phyloP scores from a whole-genome alignment of 2,329 filamentous ascomycete genomes.

The Aspergillus ruber region DNA sequence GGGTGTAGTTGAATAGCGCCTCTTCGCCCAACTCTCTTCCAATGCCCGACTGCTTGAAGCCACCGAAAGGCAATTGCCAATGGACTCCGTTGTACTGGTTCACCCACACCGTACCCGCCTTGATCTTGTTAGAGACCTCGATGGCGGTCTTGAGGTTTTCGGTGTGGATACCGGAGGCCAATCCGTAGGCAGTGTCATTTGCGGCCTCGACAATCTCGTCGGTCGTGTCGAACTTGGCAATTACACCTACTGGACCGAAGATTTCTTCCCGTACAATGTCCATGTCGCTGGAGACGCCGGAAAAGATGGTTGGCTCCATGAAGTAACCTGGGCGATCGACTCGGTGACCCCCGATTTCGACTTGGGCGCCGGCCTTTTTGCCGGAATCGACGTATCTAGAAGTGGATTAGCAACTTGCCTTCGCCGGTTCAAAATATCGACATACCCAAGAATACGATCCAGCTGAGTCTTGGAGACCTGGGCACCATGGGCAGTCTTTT shows the following conservation, averaged over 20 bases:
- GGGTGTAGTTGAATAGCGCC: conserved; percentile 42
- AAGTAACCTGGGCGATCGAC: conserved; percentile 6
- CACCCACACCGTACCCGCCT: conserved; percentile 33
- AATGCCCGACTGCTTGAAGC: conserved; percentile 50
- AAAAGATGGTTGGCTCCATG: conserved; percentile 17
- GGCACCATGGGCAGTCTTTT: conserved; percentile 6
- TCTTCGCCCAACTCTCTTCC: conserved; percentile 49
- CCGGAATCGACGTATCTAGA: conserved; percentile 10
- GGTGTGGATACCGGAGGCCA: conserved; percentile 31
- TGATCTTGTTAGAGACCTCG: conserved; percentile 25
- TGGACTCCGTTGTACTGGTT: conserved; percentile 25
- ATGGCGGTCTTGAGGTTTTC: conserved; percentile 25
- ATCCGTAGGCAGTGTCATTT: conserved; percentile 32
- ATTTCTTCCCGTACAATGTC: conserved; percentile 30
- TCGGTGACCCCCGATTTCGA: conserved; percentile 21
- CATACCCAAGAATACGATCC: conserved; percentile 6
- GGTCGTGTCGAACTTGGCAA: conserved; percentile 25
- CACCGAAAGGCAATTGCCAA: conserved; percentile 26
- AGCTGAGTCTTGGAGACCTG: conserved; percentile 6
- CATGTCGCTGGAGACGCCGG: conserved; percentile 20
- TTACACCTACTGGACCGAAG: conserved; percentile 33
- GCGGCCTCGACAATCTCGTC: conserved; percentile 25
- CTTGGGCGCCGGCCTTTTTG: conserved; percentile 26
- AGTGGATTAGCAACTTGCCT: not conserved
- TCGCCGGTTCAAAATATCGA: not conserved